Evolutionary conservation across 306 rosid species (phyloP).

Genomic region (Rosa rugosa): DNA sequence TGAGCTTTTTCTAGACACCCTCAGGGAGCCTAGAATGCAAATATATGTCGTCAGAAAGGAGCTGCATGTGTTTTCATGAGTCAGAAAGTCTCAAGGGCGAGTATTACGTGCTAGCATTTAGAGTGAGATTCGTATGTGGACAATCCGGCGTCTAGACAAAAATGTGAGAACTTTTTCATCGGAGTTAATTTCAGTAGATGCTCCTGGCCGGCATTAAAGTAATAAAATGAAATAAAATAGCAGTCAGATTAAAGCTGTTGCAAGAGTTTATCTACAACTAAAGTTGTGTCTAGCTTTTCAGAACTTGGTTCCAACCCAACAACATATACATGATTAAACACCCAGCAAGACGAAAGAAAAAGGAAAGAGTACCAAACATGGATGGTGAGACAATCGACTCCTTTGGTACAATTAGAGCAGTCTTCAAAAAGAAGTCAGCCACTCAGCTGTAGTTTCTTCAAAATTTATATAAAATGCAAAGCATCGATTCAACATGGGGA

Average conservation of each 20-base stretch:
- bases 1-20: too few relatives aligned
- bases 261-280: not conserved
- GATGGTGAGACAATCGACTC: not conserved
- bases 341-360: too few relatives aligned
- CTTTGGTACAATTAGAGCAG: not conserved
- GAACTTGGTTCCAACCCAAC: not conserved
- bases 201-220: not conserved
- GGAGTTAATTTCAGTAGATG: not conserved
- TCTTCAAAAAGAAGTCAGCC: not conserved
- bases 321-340: not conserved
- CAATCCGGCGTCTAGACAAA: too few relatives aligned
- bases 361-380: not conserved
- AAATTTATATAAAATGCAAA: constrained; percentile 17
- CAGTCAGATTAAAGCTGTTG: not conserved
- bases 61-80: too few relatives aligned
- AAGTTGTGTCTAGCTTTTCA: not conserved
- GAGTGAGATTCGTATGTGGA: not conserved
- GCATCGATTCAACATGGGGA: constrained; percentile 28
- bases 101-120: too few relatives aligned
- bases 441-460: not conserved
- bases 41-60: too few relatives aligned
- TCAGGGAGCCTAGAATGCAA: too few relatives aligned
- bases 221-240: not conserved
- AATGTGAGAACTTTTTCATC: not conserved
- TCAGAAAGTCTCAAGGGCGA: too few relatives aligned